phyloP scores from a whole-genome alignment of 495 filamentous ascomycete genomes.

The Bombardia bombarda region DNA sequence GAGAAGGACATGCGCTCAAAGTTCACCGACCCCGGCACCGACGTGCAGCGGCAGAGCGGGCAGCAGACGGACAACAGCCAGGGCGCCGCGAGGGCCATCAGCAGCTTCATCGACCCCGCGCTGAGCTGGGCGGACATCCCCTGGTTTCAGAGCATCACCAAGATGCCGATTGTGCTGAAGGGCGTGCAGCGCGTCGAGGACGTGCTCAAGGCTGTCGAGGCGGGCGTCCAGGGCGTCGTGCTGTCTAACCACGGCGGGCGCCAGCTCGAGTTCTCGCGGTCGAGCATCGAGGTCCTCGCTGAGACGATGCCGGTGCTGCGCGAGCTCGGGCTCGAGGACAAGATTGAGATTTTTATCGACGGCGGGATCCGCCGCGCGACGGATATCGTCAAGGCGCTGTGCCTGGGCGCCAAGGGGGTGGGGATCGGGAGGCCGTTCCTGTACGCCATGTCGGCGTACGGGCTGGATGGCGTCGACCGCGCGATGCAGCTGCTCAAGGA shows the following conservation, averaged over 20 bases:
- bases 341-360: conserved; percentile 86
- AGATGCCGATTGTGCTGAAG: conserved; percentile 95
- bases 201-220: conserved; percentile 75
- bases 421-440: conserved; percentile 93
- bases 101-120: conserved; percentile 87
- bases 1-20: conserved; percentile 96
- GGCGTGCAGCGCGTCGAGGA: conserved; percentile 96
- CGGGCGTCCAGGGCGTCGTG: conserved; percentile 84
- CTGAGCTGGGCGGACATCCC: conserved; percentile 92
- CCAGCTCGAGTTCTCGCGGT: conserved; percentile 90
- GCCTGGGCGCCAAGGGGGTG: conserved; percentile 84
- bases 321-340: conserved; percentile 69
- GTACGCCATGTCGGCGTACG: conserved; percentile 93
- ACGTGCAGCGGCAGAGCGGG: conserved; percentile 67
- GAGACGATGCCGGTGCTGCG: conserved; percentile 94
- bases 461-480: conserved; percentile 74
- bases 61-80: conserved; percentile 76
- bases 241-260: conserved; percentile 95
- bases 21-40: conserved; percentile 78
- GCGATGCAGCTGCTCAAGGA: conserved; percentile 95
- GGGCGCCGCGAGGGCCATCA: conserved; percentile 85
- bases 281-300: conserved; percentile 86
- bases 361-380: conserved; percentile 85
- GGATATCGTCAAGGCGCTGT: conserved; percentile 94
- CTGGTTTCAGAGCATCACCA: conserved; percentile 87